Evolutionary conservation across 139 green algal genomes (phyloP).

Genomic region (Micractinium sp.): DNA sequence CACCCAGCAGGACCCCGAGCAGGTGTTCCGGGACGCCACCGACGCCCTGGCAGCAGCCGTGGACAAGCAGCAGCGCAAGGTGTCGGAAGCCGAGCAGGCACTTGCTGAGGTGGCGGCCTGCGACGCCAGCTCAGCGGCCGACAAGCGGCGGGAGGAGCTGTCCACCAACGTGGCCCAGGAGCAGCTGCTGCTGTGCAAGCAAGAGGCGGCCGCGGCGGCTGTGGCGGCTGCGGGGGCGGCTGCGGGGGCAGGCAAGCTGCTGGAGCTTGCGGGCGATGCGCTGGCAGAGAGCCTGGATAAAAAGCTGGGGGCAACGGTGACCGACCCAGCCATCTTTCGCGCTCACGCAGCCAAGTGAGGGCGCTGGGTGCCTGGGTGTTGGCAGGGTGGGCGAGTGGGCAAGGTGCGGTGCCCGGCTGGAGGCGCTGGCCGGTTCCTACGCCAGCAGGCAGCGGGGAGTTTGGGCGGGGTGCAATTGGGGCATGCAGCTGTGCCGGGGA

Average conservation of each 20-base stretch:
- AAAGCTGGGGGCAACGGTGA: constrained; percentile 67
- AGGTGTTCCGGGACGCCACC: constrained; percentile 1
- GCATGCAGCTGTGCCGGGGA: too few relatives aligned
- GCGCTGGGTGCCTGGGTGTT: constrained; percentile 25
- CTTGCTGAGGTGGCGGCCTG: constrained; percentile 28
- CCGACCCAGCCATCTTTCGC: constrained; percentile 84
- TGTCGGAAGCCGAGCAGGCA: constrained; percentile 20
- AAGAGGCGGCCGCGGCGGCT: constrained; percentile 34
- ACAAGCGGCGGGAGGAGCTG: constrained; percentile 33
- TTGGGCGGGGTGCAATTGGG: too few relatives aligned
- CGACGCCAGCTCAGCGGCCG: neutral
- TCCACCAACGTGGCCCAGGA: constrained; percentile 34
- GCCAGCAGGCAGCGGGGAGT: too few relatives aligned
- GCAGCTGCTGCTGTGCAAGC: constrained; percentile 37
- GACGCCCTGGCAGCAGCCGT: constrained; percentile 37
- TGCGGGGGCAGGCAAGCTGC: constrained; percentile 37
- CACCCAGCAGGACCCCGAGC: neutral
- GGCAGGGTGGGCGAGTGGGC: neutral
- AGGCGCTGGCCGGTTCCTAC: too few relatives aligned
- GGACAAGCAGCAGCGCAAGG: constrained; percentile 65
- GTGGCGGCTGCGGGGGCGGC: constrained; percentile 33
- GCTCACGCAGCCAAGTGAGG: constrained; percentile 89
- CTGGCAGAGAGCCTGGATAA: constrained; percentile 84
- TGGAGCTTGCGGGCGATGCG: constrained; percentile 73
- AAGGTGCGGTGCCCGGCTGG: too few relatives aligned